Evolutionary conservation across 2,329 filamentous ascomycete genomes (phyloP), one percentile per base, ranked within the genome.

Genomic region (Truncatella angustata): DNA sequence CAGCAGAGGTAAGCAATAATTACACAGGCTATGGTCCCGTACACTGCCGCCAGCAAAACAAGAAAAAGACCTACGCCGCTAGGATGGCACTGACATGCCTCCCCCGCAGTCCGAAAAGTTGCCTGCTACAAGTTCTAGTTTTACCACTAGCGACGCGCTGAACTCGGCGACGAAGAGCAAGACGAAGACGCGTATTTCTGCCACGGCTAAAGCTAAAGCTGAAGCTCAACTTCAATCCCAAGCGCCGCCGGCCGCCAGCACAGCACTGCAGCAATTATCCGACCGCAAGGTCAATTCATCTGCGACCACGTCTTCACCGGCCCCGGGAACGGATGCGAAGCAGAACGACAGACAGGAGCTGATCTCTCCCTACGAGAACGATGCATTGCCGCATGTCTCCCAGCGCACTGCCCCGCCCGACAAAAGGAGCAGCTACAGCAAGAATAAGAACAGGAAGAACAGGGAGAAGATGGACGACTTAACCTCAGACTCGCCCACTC

Each of bases 401-500:
- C 26, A 53, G 35, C 46, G 50, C 21, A 21, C 23, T 9, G 24
- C 26, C 16, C 47, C 49, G 9, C 48, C 43, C 34, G 37, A 49
- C 52, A 60, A 52, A 53, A 61, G 50, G 49, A 54, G 57, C 51
- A n/a, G n/a, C n/a, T n/a, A n/a, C n/a, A n/a, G n/a, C n/a, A n/a
- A n/a, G n/a, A n/a, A n/a, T n/a, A n/a, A n/a, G n/a, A n/a, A n/a
- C n/a, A n/a, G n/a, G n/a, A 75, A 67, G 48, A 78, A 73, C 68
- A 70, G 76, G 7, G 54, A 57, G 53, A 75, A 67, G 48, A 78
- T 74, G 69, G 71, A 77, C 6, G 43, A 20, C 28, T 32, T 20
- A 28, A 67, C 64, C n/a, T 79, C 77, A 10, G 74, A 77, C 51
- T 80, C 79, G 9, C 76, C 77, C 1, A 84, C 81, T 1, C 81